These are phyloP conservation scores for Chrysoporthe austroafricana DNA, from an alignment of 2,329 filamentous ascomycete genomes.

Conservation along the genomic window DNA sequence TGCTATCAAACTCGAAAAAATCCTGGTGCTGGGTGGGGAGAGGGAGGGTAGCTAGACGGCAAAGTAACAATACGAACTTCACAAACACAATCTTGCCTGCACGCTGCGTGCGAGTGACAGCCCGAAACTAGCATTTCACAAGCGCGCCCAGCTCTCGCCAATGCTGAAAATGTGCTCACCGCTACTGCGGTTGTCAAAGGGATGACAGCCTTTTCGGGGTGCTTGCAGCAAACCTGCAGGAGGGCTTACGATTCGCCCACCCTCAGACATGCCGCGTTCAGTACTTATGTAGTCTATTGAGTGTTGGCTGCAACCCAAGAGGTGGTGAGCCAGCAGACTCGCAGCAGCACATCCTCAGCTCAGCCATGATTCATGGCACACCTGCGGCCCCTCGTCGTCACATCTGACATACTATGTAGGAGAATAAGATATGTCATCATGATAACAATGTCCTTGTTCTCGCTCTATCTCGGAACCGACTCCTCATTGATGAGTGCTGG, in stretches of 20 bases:
- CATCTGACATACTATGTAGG: neutral
- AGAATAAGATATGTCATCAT: neutral
- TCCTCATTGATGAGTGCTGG: neutral
- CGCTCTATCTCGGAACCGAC: neutral
- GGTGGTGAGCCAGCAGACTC: no score
- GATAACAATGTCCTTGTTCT: neutral
- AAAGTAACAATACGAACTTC: constrained; percentile 1
- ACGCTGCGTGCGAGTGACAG: neutral
- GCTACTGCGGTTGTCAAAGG: constrained; percentile 15
- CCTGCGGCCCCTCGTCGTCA: neutral
- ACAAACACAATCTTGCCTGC: neutral
- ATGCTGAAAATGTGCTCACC: constrained; percentile 20
- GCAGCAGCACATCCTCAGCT: neutral
- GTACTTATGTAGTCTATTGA: neutral
- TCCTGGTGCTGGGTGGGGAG: neutral
- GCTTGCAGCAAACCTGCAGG: constrained; percentile 24
- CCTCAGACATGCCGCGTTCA: neutral
- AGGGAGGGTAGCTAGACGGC: constrained; percentile 7
- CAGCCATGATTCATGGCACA: neutral
- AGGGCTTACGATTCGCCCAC: constrained; percentile 1
- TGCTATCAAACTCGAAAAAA: constrained; percentile 5
- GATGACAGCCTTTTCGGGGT: constrained; percentile 16
- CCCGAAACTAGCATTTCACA: neutral
- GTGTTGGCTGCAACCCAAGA: neutral
- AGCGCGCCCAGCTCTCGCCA: neutral